Percentiles rank a stretch among this genome's conserved stretches.
Evolutionary conservation across 108 stramenopile species (phyloP).

Genomic region (Discostella pseudostelligera): DNA sequence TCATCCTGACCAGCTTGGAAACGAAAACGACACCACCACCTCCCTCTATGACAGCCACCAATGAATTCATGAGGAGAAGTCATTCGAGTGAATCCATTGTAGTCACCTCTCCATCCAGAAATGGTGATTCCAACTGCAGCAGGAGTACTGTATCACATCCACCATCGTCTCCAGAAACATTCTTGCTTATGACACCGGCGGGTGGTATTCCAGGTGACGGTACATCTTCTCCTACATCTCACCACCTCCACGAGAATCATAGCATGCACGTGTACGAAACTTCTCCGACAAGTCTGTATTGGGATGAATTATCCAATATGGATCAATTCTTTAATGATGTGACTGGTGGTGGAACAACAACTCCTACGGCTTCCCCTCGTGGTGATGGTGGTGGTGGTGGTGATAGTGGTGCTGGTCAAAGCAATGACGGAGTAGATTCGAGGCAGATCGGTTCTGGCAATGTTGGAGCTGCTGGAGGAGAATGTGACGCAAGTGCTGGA

Average conservation of each 20-base stretch:
- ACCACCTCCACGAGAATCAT: background rate
- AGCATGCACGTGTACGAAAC: background rate
- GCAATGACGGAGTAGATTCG: too few species aligned
- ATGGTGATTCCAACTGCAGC: too few species aligned
- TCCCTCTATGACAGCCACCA: too few species aligned
- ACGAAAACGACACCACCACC: too few species aligned
- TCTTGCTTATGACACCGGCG: background rate
- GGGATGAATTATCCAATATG: constrained; percentile 17
- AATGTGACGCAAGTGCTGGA: too few species aligned
- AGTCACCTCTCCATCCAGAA: background rate
- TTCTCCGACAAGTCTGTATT: constrained; percentile 4
- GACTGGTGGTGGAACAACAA: background rate
- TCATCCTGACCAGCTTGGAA: too few species aligned
- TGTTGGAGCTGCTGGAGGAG: too few species aligned
- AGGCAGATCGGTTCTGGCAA: too few species aligned
- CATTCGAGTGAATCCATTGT: background rate
- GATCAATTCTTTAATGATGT: constrained; percentile 13
- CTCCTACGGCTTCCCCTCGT: background rate
- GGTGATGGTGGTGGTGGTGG: background rate
- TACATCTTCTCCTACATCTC: background rate
- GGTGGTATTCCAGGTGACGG: background rate
- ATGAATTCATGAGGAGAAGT: background rate
- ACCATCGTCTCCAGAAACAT: background rate
- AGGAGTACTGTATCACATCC: too few species aligned
- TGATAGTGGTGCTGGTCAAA: background rate